Evolutionary conservation across 192 early-diverging fungal species (phyloP).

Genomic region (Umbelopsis sp.): DNA sequence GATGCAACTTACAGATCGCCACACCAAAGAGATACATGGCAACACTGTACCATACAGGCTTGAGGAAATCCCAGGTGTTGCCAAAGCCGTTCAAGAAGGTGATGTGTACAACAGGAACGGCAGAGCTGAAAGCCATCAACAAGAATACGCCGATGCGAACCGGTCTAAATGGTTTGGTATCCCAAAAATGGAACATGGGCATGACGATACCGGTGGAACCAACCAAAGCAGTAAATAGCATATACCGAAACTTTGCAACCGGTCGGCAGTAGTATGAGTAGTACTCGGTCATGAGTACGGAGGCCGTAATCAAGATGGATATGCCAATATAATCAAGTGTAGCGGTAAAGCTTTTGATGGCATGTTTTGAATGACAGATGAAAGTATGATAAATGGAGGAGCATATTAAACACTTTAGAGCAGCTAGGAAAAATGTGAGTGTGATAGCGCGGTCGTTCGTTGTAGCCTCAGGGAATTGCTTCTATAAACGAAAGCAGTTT

Average conservation of each 20-base stretch:
- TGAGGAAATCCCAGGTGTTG: slow-evolving; percentile 48
- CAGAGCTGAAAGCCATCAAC: slow-evolving; percentile 49
- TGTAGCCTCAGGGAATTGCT: slow-evolving; percentile 33
- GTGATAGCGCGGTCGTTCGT: slow-evolving; percentile 48
- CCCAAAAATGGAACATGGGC: slow-evolving; percentile 59
- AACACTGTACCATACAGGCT: slow-evolving; percentile 51
- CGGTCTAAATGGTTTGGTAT: slow-evolving; percentile 49
- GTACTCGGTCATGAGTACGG: slow-evolving; percentile 57
- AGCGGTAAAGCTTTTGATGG: slow-evolving; percentile 55
- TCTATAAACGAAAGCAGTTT: slow-evolving; percentile 13
- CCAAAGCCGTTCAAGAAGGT: slow-evolving; percentile 43
- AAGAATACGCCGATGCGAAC: slow-evolving; percentile 60
- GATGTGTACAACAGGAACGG: slow-evolving; percentile 54
- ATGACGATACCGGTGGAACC: slow-evolving; percentile 51
- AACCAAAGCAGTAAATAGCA: slow-evolving; percentile 48
- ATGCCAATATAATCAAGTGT: slow-evolving; percentile 69
- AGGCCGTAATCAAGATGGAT: slow-evolving; percentile 62
- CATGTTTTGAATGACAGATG: slow-evolving; percentile 54
- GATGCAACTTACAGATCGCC: slow-evolving; percentile 46
- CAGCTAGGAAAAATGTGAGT: slow-evolving; percentile 58
- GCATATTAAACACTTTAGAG: slow-evolving; percentile 59
- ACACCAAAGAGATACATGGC: slow-evolving; percentile 57
- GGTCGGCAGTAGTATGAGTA: slow-evolving; percentile 60
- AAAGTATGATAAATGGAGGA: slow-evolving; percentile 65
- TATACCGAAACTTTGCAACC: slow-evolving; percentile 43